phyloP scores from a whole-genome alignment of 805 yeast genomes.

The Candida andamanensis region DNA sequence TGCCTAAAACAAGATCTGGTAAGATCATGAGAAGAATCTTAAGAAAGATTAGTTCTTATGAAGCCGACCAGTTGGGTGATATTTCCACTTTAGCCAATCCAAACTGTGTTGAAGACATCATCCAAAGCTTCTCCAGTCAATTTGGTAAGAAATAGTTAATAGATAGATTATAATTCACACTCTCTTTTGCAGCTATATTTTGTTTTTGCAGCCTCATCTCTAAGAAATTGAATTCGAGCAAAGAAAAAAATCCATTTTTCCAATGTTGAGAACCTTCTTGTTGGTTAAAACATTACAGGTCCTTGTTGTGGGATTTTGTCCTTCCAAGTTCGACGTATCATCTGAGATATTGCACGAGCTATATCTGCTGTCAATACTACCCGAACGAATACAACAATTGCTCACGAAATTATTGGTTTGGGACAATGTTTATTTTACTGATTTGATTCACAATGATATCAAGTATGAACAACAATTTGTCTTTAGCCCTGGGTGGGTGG shows the following conservation, averaged over 20 bases:
- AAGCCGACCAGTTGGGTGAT: conserved; percentile 79
- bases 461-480: conserved; percentile 89
- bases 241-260: no score
- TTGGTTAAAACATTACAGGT: conserved; percentile 21
- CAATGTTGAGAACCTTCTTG: conserved; percentile 3
- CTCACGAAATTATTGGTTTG: conserved; percentile 61
- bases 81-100: conserved; percentile 75
- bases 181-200: neutral
- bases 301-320: conserved; percentile 32
- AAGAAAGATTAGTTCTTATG: conserved; percentile 69
- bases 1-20: conserved; percentile 84
- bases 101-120: conserved; percentile 62
- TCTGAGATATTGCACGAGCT: conserved; percentile 29
- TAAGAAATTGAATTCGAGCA: neutral
- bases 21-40: conserved; percentile 84
- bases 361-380: no score
- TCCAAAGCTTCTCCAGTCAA: conserved; percentile 38
- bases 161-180: conserved; percentile 1
- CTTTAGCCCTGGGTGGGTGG: conserved; percentile 75
- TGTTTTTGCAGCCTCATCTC: neutral
- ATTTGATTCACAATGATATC: conserved; percentile 45
- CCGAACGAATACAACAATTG: conserved; percentile 13
- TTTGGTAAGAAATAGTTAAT: conserved; percentile 34
- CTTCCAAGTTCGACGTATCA: conserved; percentile 48
- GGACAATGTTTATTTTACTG: conserved; percentile 80